Percentiles rank a stretch among this genome's conserved stretches.
These are phyloP conservation scores for Coriaria nepalensis DNA, from an alignment of 306 rosid species.

Conservation along the genomic window DNA sequence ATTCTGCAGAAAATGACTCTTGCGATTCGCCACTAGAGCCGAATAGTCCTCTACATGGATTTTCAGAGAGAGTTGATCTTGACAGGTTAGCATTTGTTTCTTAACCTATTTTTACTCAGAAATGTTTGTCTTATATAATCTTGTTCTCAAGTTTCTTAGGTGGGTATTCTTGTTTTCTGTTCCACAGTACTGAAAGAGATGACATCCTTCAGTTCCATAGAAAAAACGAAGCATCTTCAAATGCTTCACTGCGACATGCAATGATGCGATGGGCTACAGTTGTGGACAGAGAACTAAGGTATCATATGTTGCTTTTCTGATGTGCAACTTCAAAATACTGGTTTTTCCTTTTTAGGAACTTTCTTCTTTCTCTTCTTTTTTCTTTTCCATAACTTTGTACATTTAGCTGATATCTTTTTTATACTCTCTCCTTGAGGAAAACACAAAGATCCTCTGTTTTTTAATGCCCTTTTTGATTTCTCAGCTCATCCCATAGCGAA, in stretches of 20 bases:
- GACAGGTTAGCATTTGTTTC: conserved; percentile 29
- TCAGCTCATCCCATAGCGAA: conserved; percentile 95
- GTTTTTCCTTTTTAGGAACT: too few species aligned
- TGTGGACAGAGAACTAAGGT: conserved; percentile 72
- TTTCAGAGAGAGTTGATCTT: conserved; percentile 64
- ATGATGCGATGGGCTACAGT: conserved; percentile 54
- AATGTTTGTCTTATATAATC: not conserved
- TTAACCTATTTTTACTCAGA: not conserved
- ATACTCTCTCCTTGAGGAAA: conserved; percentile 19
- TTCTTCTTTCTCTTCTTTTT: too few species aligned
- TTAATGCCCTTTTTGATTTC: conserved; percentile 35
- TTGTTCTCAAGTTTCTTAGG: conserved; percentile 9
- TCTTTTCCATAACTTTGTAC: conserved; percentile 9
- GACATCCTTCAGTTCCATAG: conserved; percentile 59
- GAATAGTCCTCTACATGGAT: conserved; percentile 88
- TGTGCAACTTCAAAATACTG: conserved; percentile 7
- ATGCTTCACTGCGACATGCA: conserved; percentile 60
- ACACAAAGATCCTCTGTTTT: conserved; percentile 28
- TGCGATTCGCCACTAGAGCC: conserved; percentile 98
- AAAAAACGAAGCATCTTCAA: conserved; percentile 50
- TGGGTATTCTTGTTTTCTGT: conserved; percentile 18
- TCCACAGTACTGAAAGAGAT: conserved; percentile 63
- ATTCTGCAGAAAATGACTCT: conserved; percentile 96
- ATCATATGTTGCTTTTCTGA: conserved; percentile 11
- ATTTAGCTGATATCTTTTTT: conserved; percentile 9